Base-by-base conservation (phyloP, 768 basidiomycete species). In the Butyriboletus loyo region DNA sequence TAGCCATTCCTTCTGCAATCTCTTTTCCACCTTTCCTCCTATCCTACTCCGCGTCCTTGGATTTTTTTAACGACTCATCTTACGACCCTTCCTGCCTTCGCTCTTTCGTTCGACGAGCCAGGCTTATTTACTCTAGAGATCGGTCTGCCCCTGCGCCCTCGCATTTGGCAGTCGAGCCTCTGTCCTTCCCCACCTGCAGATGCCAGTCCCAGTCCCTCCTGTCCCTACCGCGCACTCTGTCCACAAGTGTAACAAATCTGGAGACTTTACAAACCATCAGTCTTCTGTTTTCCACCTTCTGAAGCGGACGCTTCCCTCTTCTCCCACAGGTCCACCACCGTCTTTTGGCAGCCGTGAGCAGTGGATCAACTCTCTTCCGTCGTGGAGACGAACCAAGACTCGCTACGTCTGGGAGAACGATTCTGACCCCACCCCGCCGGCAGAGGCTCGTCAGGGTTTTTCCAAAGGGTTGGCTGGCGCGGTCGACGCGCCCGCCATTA, bases 141-240 rank as follows among this genome's bases (percentile, higher is more conserved):
- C 63, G 63, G 69, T 69, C 70, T 74, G 71, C 65, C 68, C 57
- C 61, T 72, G 77, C 73, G 65, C 63, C 49, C 55, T 76, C 75
- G 83, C 74, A 56, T 59, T 64, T 66, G 76, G 73, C 74, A 69
- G 72, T 61, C 70, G 31, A 63, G 49, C 62, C 75, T 75, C 73
- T 64, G 57, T 66, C 71, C 70, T 72, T 66, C 51, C 64, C 57
- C 61, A 66, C 64, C 62, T 75, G 81, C 86, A 83, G 79, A 92
- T 92, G 89, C 89, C 89, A 75, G 89, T 91, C 77, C 88, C 89
- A 60, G 88, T 88, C 63, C 86, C 85, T 65, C 75, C 75, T 69
- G 70, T 76, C 70, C 76, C 77, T 53, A 71, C 76, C 63, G 78
- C 82, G 50, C 86, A 89, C 63, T 77, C 81, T 46, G 80, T 87